phyloP scores from a whole-genome alignment of 2,329 filamentous ascomycete species.

The Colletotrichum tropicale region DNA sequence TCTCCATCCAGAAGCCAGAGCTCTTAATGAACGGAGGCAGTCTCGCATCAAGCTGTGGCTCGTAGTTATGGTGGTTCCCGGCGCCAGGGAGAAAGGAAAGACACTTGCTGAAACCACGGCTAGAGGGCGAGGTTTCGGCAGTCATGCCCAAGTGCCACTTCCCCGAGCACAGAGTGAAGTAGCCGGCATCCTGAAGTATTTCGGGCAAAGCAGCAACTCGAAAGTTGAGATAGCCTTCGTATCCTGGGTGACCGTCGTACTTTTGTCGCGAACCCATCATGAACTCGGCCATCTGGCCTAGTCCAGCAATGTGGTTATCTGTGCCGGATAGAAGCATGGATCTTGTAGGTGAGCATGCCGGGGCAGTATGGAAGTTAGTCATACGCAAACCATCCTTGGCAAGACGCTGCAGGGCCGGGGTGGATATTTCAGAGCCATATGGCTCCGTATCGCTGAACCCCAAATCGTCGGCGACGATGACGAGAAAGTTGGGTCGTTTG shows the following conservation, averaged over 20 bases:
- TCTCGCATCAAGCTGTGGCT: background rate
- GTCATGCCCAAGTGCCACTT: conserved; percentile 69
- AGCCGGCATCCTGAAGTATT: conserved; percentile 61
- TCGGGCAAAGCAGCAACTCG: conserved; percentile 63
- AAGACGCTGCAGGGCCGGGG: conserved; percentile 61
- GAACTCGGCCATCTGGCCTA: conserved; percentile 63
- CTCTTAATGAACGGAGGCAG: background rate
- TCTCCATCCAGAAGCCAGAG: background rate
- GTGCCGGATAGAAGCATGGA: conserved; percentile 62
- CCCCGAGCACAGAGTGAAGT: conserved; percentile 64
- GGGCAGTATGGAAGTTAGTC: conserved; percentile 69
- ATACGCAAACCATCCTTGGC: conserved; percentile 55
- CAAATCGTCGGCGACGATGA: conserved; percentile 63
- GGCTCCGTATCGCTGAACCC: conserved; percentile 65
- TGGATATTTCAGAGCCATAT: conserved; percentile 66
- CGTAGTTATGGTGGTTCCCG: conserved; percentile 52
- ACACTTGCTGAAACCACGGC: conserved; percentile 62
- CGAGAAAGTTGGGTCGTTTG: conserved; percentile 60
- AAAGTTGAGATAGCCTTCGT: conserved; percentile 68
- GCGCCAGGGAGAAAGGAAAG: conserved; percentile 66
- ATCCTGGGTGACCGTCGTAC: conserved; percentile 58
- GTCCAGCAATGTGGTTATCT: conserved; percentile 62
- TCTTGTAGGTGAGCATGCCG: conserved; percentile 67
- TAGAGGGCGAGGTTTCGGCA: conserved; percentile 58
- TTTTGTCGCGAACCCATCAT: conserved; percentile 42